Conservation (phyloP, 176 grass and related monocot species). For the Eremochloa ophiuroides region DNA sequence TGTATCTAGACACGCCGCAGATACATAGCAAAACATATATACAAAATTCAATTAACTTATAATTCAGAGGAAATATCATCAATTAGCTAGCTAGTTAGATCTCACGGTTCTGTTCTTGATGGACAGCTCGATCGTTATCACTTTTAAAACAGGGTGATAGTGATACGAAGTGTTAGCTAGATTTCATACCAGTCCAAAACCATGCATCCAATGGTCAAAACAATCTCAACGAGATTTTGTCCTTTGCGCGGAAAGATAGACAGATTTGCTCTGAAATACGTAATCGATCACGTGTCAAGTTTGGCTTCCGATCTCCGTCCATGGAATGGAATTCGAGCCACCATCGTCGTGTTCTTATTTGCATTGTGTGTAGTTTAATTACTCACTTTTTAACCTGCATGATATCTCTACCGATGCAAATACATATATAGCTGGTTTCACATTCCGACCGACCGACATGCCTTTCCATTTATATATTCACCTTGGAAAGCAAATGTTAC, state of each 20-base stretch:
- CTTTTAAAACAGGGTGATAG: not conserved
- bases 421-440: not conserved
- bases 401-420: no score
- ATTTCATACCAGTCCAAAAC: not conserved
- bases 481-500: no score
- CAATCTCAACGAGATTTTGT: constrained; percentile 19
- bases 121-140: no score
- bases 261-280: not conserved
- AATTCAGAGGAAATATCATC: no score
- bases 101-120: not conserved
- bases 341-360: no score
- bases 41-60: no score
- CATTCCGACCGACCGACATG: not conserved
- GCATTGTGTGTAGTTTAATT: no score
- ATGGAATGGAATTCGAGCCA: not conserved
- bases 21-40: no score
- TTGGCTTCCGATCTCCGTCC: not conserved
- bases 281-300: not conserved
- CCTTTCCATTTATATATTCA: not conserved
- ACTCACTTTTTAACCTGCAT: no score
- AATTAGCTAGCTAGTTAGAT: no score
- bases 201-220: not conserved
- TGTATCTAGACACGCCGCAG: no score
- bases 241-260: constrained; percentile 18
- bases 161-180: not conserved